phyloP scores from a whole-genome alignment of 345 rosid species.

The Brassica rapa region DNA sequence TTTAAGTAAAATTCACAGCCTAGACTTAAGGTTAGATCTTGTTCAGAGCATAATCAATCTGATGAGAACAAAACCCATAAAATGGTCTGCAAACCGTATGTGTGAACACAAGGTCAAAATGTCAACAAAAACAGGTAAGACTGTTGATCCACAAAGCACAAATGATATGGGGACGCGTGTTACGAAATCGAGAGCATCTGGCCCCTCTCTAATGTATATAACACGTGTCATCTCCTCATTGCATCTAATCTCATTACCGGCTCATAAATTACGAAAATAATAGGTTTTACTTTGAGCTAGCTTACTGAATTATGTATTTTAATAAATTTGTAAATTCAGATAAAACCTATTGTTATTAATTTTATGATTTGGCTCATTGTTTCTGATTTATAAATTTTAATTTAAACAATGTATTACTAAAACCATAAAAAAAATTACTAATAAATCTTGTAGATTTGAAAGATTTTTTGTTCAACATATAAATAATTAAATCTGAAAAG shows the following conservation, averaged over 20 bases:
- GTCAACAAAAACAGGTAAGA: constrained; percentile 36
- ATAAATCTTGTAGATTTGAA: no score
- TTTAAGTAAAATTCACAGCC: not conserved
- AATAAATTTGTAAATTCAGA: no score
- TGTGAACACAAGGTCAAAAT: constrained; percentile 16
- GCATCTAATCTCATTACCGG: constrained; percentile 5
- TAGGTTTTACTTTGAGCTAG: not conserved
- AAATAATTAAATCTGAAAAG: not conserved
- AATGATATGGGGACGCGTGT: constrained; percentile 9
- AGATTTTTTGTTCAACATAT: not conserved
- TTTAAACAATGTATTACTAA: not conserved
- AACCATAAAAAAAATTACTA: not conserved
- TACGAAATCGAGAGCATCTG: not conserved
- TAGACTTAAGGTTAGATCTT: not conserved
- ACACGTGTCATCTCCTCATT: not conserved
- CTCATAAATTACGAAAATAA: not conserved
- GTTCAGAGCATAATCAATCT: not conserved
- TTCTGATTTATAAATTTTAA: no score
- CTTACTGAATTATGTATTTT: no score
- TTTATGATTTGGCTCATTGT: no score
- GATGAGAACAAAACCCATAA: not conserved
- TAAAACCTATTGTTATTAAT: no score
- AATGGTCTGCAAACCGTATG: not conserved
- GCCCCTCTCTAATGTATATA: not conserved
- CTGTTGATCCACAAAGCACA: constrained; percentile 19